These are phyloP conservation scores for Halenospora varia DNA, from an alignment of 495 filamentous ascomycete species.

Conservation along the genomic window DNA sequence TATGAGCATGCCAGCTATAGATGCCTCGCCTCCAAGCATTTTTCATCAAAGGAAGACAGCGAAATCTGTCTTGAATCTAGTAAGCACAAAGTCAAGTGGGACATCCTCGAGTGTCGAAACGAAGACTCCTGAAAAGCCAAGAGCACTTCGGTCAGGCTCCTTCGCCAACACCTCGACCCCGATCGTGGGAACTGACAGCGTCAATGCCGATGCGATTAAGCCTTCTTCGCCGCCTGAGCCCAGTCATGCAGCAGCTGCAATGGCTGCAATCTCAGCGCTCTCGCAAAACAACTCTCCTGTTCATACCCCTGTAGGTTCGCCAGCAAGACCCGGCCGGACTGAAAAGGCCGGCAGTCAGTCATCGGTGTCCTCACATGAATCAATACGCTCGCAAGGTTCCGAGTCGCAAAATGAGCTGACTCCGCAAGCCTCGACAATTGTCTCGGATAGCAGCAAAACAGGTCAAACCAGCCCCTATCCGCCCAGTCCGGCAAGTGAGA, in stretches of 20 bases:
- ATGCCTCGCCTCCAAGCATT: constrained; percentile 28
- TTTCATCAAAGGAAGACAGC: constrained; percentile 23
- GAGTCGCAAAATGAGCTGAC: constrained; percentile 15
- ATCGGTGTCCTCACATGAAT: constrained; percentile 33
- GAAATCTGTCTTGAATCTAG: constrained; percentile 18
- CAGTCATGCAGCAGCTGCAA: constrained; percentile 54
- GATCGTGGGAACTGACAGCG: constrained; percentile 57
- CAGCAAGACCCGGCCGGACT: constrained; percentile 34
- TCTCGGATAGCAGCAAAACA: constrained; percentile 9
- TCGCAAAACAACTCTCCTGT: constrained; percentile 54
- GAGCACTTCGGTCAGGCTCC: constrained; percentile 55
- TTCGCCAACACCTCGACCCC: constrained; percentile 62
- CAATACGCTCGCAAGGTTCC: constrained; percentile 3
- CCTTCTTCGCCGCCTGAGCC: constrained; percentile 41
- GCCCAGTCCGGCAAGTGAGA: constrained; percentile 29
- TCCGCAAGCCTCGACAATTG: constrained; percentile 14
- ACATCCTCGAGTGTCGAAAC: constrained; percentile 41
- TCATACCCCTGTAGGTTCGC: constrained; percentile 48
- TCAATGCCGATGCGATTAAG: constrained; percentile 53
- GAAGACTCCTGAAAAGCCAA: constrained; percentile 39
- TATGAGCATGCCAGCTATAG: constrained; percentile 42
- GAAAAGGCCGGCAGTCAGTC: constrained; percentile 31
- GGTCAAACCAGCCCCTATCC: constrained; percentile 19
- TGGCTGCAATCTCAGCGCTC: constrained; percentile 62
- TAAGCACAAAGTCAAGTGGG: constrained; percentile 21